phyloP scores from a whole-genome alignment of 2,329 filamentous ascomycete species.

The Colletotrichum lini region DNA sequence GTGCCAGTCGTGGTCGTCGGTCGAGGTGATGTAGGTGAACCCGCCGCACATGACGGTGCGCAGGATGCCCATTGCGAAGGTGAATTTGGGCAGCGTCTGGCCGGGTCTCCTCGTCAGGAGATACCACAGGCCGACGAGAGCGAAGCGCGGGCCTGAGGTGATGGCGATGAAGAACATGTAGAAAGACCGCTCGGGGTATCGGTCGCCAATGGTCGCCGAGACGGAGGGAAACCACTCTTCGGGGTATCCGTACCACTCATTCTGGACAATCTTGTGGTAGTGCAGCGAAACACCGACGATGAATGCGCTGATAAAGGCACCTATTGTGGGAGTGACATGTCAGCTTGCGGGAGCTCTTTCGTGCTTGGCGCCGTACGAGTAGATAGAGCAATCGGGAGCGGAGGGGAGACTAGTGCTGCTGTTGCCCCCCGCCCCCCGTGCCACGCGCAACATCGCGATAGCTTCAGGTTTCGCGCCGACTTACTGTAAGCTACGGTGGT shows the following conservation, averaged over 20 bases:
- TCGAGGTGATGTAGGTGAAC: slow-evolving; percentile 99
- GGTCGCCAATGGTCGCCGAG: slow-evolving; percentile 95
- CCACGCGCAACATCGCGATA: slow-evolving; percentile 7
- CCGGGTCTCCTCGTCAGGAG: slow-evolving; percentile 85
- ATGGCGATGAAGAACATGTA: slow-evolving; percentile 98
- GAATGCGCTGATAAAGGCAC: slow-evolving; percentile 89
- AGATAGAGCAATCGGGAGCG: slow-evolving; percentile 21
- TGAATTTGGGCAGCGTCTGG: slow-evolving; percentile 82
- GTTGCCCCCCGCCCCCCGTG: not conserved
- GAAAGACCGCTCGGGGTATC: slow-evolving; percentile 95
- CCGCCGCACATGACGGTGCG: slow-evolving; percentile 95
- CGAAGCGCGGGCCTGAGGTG: slow-evolving; percentile 93
- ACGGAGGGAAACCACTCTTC: slow-evolving; percentile 98
- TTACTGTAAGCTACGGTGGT: slow-evolving; percentile 86
- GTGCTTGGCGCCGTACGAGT: slow-evolving; percentile 31
- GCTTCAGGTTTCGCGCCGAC: slow-evolving; percentile 48
- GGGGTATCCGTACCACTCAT: slow-evolving; percentile 95
- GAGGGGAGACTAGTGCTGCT: too few relatives aligned
- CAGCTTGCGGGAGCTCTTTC: not conserved
- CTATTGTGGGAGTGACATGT: slow-evolving; percentile 56
- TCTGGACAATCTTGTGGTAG: slow-evolving; percentile 97
- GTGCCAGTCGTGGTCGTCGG: slow-evolving; percentile 98
- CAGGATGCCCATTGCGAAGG: slow-evolving; percentile 85
- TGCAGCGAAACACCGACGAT: slow-evolving; percentile 86
- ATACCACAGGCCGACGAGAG: slow-evolving; percentile 93